Percentiles rank a stretch among this genome's conserved stretches.
Evolutionary conservation across 495 filamentous ascomycete genomes (phyloP).

Genomic region (Neurospora sp.): DNA sequence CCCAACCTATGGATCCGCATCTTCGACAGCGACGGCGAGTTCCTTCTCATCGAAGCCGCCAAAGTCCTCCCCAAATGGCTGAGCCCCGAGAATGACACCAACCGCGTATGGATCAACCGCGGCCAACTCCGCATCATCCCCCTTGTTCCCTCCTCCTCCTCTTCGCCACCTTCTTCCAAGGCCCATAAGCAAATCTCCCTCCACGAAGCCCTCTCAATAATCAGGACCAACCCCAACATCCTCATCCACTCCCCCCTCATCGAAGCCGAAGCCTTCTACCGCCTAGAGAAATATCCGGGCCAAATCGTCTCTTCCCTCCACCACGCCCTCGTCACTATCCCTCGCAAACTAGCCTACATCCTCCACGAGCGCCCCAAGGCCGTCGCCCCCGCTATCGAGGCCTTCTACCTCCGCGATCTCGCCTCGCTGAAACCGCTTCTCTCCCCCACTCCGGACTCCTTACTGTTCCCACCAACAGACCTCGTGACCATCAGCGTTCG

Average conservation of each 20-base stretch:
- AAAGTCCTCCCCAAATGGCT: conserved; percentile 81
- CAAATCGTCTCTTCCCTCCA: conserved; percentile 64
- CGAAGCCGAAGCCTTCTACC: conserved; percentile 84
- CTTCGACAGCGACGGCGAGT: conserved; percentile 85
- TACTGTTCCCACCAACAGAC: conserved; percentile 62
- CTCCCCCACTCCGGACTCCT: conserved; percentile 21
- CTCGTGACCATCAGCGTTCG: conserved; percentile 65
- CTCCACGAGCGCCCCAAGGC: conserved; percentile 60
- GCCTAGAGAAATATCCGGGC: conserved; percentile 69
- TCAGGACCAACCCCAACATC: conserved; percentile 39
- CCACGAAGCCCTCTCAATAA: conserved; percentile 46
- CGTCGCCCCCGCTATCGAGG: conserved; percentile 75
- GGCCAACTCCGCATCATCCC: conserved; percentile 70
- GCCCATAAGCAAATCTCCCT: conserved; percentile 38
- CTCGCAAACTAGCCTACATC: conserved; percentile 73
- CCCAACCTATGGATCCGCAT: conserved; percentile 72
- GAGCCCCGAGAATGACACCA: conserved; percentile 79
- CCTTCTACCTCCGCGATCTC: conserved; percentile 88
- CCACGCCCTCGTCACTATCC: conserved; percentile 58
- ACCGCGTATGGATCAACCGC: conserved; percentile 74
- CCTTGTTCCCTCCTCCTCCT: conserved; percentile 8
- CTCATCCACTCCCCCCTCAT: conserved; percentile 58
- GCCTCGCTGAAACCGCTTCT: conserved; percentile 61
- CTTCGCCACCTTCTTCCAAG: conserved; percentile 16
- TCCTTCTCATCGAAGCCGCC: conserved; percentile 89